Base-by-base conservation (phyloP, 2,329 filamentous ascomycete genomes). In the Alternaria sp. region DNA sequence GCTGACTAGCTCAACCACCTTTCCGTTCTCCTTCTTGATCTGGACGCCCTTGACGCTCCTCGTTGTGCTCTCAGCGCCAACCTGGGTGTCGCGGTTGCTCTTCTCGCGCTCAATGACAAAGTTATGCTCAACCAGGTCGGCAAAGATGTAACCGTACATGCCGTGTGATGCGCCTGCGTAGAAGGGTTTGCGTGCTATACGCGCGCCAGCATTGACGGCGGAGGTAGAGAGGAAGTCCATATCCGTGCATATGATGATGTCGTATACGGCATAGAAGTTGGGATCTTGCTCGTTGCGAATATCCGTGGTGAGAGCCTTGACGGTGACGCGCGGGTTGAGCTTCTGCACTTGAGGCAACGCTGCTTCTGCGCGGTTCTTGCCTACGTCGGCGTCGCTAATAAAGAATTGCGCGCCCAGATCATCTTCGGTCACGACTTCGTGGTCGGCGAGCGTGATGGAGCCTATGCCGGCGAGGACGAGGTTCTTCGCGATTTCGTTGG, bases 401-500 rank as follows among this genome's bases (percentile, higher is more conserved):
- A 98, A 92, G 82, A 98, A 84, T 53, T 83, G 80, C 14, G 81
- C 78, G 32, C 81, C 92, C 2, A 97, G 82, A 76, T 98, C 94
- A 51, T 90, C 87, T 71, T 94, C 89, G 0, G 87, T 90, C 57
- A 97, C 91, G 9, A 81, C 64, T 55, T 90, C 88, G 71, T 91
- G 86, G 79, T 99, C 95, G 59, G 95, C 84, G 57, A 99, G 88
- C 16, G 94, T 98, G 62, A 99, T 85, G 32, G 93, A 94, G 58
- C 91, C 91, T 71, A 99, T 91, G 61, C 95, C 95, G 22, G 95
- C 94, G 3, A 99, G 88, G 18, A 97, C 94, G 22, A 99, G 89
- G 76, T 98, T 99, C 83, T 99, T 99, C 64, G 95, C 94, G 55
- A 98, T 91, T 81, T 99, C 95, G 76, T 94, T 96, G 59, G 91